These are phyloP conservation scores for Sclerotinia nivalis DNA, from an alignment of 2,329 filamentous ascomycete genomes.

Conservation along the genomic window DNA sequence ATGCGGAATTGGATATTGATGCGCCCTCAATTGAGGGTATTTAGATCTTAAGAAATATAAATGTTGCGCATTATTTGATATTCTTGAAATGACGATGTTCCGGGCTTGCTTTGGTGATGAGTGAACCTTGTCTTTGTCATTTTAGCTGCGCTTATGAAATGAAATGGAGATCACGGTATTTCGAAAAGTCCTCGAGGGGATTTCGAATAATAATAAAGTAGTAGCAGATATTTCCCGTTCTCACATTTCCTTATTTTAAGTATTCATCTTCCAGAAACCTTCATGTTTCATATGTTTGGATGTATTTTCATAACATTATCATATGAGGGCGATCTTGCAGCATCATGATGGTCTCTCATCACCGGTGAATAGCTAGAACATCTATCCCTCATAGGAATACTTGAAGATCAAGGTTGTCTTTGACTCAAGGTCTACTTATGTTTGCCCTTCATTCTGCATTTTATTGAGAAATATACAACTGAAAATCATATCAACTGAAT, in stretches of 20 bases:
- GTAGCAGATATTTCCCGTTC: too few species aligned
- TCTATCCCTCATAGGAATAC: background rate
- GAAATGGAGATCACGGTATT: conserved; percentile 10
- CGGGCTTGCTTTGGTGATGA: background rate
- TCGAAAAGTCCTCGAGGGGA: background rate
- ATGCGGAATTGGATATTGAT: background rate
- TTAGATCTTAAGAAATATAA: background rate
- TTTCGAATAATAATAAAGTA: background rate
- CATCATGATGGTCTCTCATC: background rate
- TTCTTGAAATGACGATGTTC: conserved; percentile 10
- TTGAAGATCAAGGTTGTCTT: conserved; percentile 7
- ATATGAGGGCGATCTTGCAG: background rate
- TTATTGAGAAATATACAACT: background rate
- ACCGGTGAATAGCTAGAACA: conserved; percentile 3
- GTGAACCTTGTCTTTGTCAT: conserved; percentile 9
- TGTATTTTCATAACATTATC: background rate
- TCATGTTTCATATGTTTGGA: background rate
- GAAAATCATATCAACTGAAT: background rate
- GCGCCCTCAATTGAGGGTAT: conserved; percentile 1
- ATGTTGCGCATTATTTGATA: conserved; percentile 15
- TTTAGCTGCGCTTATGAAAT: background rate
- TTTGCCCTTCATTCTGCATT: background rate
- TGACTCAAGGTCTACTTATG: background rate
- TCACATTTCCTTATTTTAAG: background rate
- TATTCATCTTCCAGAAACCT: background rate